Conservation (phyloP, 2,329 filamentous ascomycete species). For the Diaporthe citrichinensis region DNA sequence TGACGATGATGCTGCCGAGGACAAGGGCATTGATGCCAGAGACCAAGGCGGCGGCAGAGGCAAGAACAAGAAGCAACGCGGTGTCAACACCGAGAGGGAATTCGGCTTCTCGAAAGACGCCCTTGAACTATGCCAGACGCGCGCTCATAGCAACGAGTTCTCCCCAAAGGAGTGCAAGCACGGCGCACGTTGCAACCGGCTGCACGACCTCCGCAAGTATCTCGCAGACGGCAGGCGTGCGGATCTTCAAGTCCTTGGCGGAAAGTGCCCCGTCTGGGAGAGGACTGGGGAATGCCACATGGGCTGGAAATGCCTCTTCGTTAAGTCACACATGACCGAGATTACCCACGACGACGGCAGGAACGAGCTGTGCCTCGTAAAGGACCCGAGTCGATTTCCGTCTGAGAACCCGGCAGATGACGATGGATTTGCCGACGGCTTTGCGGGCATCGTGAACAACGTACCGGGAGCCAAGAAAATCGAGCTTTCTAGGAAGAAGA, state of each 20-base stretch:
- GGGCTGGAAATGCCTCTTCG: conserved; percentile 96
- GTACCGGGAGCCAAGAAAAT: conserved; percentile 80
- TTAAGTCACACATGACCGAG: conserved; percentile 88
- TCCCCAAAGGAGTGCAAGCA: conserved; percentile 83
- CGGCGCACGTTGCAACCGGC: conserved; percentile 84
- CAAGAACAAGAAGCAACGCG: conserved; percentile 67
- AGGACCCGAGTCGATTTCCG: conserved; percentile 51
- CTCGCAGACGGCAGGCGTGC: conserved; percentile 84
- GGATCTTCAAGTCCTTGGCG: conserved; percentile 82
- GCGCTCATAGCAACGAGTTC: conserved; percentile 82
- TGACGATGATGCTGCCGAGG: conserved; percentile 66
- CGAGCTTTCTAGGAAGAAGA: conserved; percentile 79
- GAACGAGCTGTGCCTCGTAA: conserved; percentile 83
- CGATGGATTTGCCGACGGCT: conserved; percentile 63
- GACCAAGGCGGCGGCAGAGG: conserved; percentile 48
- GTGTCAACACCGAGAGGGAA: conserved; percentile 86
- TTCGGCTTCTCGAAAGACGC: conserved; percentile 87
- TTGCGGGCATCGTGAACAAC: conserved; percentile 81
- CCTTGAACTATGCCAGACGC: conserved; percentile 82
- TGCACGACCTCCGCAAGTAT: conserved; percentile 90
- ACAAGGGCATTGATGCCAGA: conserved; percentile 49
- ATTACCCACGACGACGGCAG: conserved; percentile 82
- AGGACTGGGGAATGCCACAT: conserved; percentile 81
- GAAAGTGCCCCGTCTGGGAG: conserved; percentile 87
- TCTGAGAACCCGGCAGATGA: conserved; percentile 51